These are phyloP conservation scores for Daldinia eschscholtzii DNA, from an alignment of 2,329 filamentous ascomycete genomes.

Conservation along the genomic window DNA sequence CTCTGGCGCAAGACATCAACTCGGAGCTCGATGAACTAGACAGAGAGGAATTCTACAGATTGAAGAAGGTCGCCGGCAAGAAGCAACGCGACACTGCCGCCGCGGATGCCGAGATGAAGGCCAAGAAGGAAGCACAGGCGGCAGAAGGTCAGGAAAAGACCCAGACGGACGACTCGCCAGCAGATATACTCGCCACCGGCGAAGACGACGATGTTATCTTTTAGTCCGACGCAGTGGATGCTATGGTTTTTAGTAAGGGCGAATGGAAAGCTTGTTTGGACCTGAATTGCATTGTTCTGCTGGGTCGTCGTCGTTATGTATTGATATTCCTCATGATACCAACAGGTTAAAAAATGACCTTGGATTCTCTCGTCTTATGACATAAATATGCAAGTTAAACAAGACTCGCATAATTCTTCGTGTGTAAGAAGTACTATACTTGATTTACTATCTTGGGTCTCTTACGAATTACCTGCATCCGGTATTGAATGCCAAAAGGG, in stretches of 20 bases:
- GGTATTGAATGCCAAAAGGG: constrained; percentile 22
- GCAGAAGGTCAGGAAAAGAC: constrained; percentile 57
- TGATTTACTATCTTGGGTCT: neutral
- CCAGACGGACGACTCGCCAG: constrained; percentile 57
- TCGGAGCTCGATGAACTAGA: constrained; percentile 97
- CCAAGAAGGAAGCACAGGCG: constrained; percentile 70
- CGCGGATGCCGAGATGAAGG: constrained; percentile 80
- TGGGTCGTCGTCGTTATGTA: constrained; percentile 24
- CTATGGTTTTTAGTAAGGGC: neutral
- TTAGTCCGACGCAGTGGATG: constrained; percentile 55
- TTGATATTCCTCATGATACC: constrained; percentile 39
- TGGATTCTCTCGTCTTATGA: constrained; percentile 10
- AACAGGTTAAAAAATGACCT: constrained; percentile 33
- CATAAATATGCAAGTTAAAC: neutral
- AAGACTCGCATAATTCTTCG: neutral
- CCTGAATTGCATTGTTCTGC: constrained; percentile 18
- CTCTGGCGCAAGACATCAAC: constrained; percentile 80
- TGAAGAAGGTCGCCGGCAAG: constrained; percentile 94
- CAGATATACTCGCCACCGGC: constrained; percentile 78
- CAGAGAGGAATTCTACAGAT: constrained; percentile 95
- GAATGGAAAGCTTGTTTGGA: neutral
- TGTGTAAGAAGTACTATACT: neutral
- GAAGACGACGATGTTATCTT: constrained; percentile 92
- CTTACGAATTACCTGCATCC: constrained; percentile 9
- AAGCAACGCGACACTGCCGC: constrained; percentile 82